Evolutionary conservation across 176 grass and related monocot genomes (phyloP).

Genomic region (Alloteropsis semialata): DNA sequence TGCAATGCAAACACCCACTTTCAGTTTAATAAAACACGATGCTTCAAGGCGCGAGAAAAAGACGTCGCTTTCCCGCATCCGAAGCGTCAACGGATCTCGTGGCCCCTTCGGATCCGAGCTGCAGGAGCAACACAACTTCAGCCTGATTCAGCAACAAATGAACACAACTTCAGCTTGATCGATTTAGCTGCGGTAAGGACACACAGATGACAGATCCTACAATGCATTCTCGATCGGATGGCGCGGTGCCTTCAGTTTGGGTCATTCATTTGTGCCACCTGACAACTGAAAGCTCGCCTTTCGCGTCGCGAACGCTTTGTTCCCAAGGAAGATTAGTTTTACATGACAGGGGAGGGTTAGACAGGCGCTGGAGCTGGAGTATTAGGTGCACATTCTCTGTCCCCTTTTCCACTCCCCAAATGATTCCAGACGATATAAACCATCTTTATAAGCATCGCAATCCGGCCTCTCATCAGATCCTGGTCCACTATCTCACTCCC

Average conservation of each 20-base stretch:
- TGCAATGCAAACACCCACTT: not conserved
- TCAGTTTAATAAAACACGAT: too few species aligned
- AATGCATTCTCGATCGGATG: not conserved
- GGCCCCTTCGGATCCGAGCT: not conserved
- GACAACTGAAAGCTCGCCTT: not conserved
- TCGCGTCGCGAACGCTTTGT: constrained; percentile 41
- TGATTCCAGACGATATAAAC: not conserved
- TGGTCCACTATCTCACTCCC: constrained; percentile 12
- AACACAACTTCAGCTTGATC: not conserved
- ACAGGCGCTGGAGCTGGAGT: too few species aligned
- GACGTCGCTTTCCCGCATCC: not conserved
- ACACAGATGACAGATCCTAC: too few species aligned
- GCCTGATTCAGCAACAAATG: too few species aligned
- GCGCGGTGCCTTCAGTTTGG: not conserved
- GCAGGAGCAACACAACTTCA: not conserved
- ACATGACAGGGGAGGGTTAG: not conserved
- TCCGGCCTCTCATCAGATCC: not conserved
- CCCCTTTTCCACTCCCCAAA: not conserved
- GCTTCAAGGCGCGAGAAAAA: not conserved
- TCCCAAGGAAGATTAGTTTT: constrained; percentile 28
- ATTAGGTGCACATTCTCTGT: constrained; percentile 40
- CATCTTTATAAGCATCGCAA: constrained; percentile 32
- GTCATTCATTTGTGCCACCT: not conserved
- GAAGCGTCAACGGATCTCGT: not conserved
- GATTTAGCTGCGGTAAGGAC: too few species aligned